Conservation (phyloP, 495 filamentous ascomycete species). For the Sabuloglossum arenarium region DNA sequence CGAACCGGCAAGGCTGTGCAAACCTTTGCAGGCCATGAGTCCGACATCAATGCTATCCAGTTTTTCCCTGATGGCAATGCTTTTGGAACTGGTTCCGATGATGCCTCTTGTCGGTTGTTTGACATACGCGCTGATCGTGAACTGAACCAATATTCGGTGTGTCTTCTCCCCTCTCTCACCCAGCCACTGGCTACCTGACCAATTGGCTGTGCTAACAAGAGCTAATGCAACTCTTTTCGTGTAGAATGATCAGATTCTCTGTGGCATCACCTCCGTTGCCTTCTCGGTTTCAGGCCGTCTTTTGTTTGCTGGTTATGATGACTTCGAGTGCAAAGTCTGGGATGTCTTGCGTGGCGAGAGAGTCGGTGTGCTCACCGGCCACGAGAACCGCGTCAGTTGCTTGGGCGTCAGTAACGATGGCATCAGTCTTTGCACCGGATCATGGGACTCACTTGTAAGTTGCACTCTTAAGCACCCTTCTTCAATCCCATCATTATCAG, state of each 20-base stretch:
- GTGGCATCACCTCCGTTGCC: conserved; percentile 94
- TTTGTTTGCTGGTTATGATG: conserved; percentile 93
- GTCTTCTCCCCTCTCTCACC: conserved; percentile 11
- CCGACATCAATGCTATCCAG: conserved; percentile 97
- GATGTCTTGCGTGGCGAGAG: conserved; percentile 92
- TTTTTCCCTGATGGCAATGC: conserved; percentile 99
- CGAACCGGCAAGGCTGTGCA: conserved; percentile 95
- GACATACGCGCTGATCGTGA: conserved; percentile 95
- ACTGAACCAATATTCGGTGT: conserved; percentile 87
- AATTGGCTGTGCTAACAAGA: background rate
- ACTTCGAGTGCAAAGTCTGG: conserved; percentile 99
- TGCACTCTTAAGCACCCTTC: background rate
- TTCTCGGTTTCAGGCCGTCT: conserved; percentile 93
- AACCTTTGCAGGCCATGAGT: conserved; percentile 95
- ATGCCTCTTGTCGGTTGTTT: conserved; percentile 92
- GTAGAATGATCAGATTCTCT: conserved; percentile 90
- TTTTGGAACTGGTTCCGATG: conserved; percentile 94
- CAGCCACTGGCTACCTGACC: background rate
- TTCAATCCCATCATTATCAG: background rate
- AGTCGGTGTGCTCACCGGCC: conserved; percentile 85
- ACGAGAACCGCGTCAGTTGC: conserved; percentile 98
- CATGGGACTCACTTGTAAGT: conserved; percentile 96
- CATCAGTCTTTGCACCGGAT: conserved; percentile 97
- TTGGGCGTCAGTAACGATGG: conserved; percentile 96
- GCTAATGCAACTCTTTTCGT: conserved; percentile 5